A percentile compares a stretch with the other conserved stretches of the same genome.
Conservation (phyloP, 441 rosid species). For the Viola pubescens region DNA sequence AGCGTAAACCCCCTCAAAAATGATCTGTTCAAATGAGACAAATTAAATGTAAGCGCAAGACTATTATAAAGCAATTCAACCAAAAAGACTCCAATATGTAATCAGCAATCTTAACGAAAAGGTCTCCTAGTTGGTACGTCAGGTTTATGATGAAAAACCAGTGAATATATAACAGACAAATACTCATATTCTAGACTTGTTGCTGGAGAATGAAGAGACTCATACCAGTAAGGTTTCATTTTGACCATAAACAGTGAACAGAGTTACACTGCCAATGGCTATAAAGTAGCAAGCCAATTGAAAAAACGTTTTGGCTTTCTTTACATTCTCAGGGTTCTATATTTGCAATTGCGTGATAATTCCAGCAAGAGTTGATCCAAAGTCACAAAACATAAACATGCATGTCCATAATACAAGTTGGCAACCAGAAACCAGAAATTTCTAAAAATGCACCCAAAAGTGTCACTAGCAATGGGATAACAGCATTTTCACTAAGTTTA, state of each 20-base stretch:
- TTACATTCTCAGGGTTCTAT: background rate
- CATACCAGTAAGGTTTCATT: background rate
- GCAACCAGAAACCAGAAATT: too few relatives aligned
- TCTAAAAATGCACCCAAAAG: too few relatives aligned
- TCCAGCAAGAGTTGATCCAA: slow-evolving; percentile 2
- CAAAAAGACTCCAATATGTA: background rate
- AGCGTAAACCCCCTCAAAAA: slow-evolving; percentile 97
- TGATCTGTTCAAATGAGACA: slow-evolving; percentile 45
- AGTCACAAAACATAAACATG: too few relatives aligned
- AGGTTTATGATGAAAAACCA: background rate
- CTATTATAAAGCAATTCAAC: background rate
- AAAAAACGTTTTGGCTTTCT: background rate
- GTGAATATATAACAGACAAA: background rate
- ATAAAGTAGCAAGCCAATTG: background rate
- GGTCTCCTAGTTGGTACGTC: background rate
- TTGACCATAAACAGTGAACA: background rate
- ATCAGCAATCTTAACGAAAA: background rate
- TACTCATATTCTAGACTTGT: background rate
- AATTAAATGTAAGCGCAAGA: background rate
- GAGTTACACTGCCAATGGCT: background rate
- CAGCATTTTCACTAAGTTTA: too few relatives aligned
- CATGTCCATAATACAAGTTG: too few relatives aligned
- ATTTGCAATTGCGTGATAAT: background rate
- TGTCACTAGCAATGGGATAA: too few relatives aligned
- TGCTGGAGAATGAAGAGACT: background rate